Evolutionary conservation across 495 filamentous ascomycete genomes (phyloP).

Genomic region (Podospora pseudopauciseta): DNA sequence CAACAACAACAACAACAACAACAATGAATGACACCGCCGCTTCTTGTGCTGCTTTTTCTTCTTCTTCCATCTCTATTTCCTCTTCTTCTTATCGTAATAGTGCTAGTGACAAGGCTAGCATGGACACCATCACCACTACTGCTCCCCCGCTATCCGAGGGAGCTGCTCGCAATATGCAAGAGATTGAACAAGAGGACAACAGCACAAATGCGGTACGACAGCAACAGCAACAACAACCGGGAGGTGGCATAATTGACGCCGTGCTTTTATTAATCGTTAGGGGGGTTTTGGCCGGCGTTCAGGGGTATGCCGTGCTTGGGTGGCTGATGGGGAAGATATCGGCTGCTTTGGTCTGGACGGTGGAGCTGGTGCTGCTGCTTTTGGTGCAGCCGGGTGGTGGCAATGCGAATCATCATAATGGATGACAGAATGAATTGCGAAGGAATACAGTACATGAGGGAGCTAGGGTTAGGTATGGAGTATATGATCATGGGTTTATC

Average conservation of each 20-base stretch:
- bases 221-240: conserved; percentile 8
- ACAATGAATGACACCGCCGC: not conserved
- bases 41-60: not conserved
- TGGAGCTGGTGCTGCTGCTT: conserved; percentile 32
- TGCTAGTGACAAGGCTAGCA: not conserved
- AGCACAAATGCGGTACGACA: not conserved
- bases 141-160: not conserved
- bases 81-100: not conserved
- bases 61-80: conserved; percentile 6
- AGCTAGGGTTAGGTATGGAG: not conserved
- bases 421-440: not conserved
- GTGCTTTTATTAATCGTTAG: conserved; percentile 29
- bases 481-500: not conserved
- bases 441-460: not conserved
- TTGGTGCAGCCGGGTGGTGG: conserved; percentile 14
- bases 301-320: conserved; percentile 22
- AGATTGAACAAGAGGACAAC: conserved; percentile 1
- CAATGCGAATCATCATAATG: not conserved
- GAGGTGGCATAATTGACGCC: conserved; percentile 22
- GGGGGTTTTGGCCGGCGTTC: conserved; percentile 26
- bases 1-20: not conserved
- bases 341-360: conserved; percentile 27
- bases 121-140: not conserved
- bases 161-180: not conserved
- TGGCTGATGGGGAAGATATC: conserved; percentile 27